Base-by-base conservation (phyloP, 192 early-diverging fungal species). In the Powellomyces hirtus region DNA sequence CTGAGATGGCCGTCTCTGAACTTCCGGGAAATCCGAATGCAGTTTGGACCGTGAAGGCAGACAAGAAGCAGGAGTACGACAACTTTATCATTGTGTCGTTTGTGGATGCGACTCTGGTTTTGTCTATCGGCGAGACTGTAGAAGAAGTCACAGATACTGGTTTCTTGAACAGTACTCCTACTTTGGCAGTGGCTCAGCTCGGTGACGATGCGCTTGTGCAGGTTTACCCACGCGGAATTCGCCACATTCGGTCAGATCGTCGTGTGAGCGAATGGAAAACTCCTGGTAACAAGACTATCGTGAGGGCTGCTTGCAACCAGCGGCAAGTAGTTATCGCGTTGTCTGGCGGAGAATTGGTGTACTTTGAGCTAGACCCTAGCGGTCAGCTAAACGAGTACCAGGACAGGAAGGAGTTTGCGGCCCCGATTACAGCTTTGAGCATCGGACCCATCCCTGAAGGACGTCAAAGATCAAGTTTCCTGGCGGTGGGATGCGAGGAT, bases 201-300 rank as follows among this genome's bases (percentile, higher is more conserved):
- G 94, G 91, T 4, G 92, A 91, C 61, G 92, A 93, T 75, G 87
- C 92, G 0, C 59, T 98, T 13, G 83, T 98, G 37, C 96, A 98
- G 65, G 74, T 85, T 13, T 93, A 96, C 70, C 92, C 94, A 31
- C 83, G 88, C 50, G 94, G 93, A 7, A 91, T 98, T 42, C 86
- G 94, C 24, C 94, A 94, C 65, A 96, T 97, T 58, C 83, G 87
- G 26, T 75, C 87, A 27, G 95, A 96, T 78, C 85, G 88, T 4
- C 90, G 94, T 38, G 92, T 94, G 0, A 93, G 86, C 66, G 96
- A 98, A 77, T 99, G 98, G 98, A 87, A 84, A 57, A 88, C 92
- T 18, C 94, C 96, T 14, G 80, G 79, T 31, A 86, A 85, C 42
- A 84, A 86, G 59, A 72, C 79, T 0, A 93, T 98, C 59, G 76